Percentiles rank a stretch among this genome's conserved stretches.
Conservation (phyloP, 352 stramenopile species). For the Phytophthora rubi region DNA sequence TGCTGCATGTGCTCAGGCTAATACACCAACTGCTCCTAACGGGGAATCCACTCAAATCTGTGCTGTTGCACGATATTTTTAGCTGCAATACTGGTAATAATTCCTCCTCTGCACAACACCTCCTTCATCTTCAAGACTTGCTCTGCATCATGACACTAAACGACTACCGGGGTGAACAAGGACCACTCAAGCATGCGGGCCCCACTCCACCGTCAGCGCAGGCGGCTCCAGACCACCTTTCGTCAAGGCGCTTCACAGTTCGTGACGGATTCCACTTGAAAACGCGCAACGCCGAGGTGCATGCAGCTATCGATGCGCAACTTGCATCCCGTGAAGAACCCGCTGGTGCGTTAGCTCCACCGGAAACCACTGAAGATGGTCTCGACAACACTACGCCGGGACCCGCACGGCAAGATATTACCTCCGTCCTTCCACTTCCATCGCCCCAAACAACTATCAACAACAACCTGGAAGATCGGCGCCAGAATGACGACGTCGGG, state of each 20-base stretch:
- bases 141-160: slow-evolving; percentile 15
- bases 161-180: background rate
- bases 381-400: background rate
- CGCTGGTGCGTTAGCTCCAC: background rate
- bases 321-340: slow-evolving; percentile 20
- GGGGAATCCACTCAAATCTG: slow-evolving; percentile 16
- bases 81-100: background rate
- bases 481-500: slow-evolving; percentile 4
- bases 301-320: slow-evolving; percentile 49
- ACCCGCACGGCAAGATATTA: slow-evolving; percentile 19
- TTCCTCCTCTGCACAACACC: background rate
- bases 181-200: background rate
- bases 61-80: background rate
- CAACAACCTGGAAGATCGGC: slow-evolving; percentile 21
- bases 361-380: slow-evolving; percentile 8
- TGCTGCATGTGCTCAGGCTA: slow-evolving; percentile 17
- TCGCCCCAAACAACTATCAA: background rate
- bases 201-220: background rate
- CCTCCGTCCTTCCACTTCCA: background rate
- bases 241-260: slow-evolving; percentile 59
- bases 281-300: slow-evolving; percentile 55
- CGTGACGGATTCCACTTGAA: slow-evolving; percentile 80
- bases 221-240: background rate
- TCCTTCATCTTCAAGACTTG: background rate
- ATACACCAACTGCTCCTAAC: slow-evolving; percentile 32